Conservation (phyloP, 2,329 filamentous ascomycete species). For the Saccharata proteae region DNA sequence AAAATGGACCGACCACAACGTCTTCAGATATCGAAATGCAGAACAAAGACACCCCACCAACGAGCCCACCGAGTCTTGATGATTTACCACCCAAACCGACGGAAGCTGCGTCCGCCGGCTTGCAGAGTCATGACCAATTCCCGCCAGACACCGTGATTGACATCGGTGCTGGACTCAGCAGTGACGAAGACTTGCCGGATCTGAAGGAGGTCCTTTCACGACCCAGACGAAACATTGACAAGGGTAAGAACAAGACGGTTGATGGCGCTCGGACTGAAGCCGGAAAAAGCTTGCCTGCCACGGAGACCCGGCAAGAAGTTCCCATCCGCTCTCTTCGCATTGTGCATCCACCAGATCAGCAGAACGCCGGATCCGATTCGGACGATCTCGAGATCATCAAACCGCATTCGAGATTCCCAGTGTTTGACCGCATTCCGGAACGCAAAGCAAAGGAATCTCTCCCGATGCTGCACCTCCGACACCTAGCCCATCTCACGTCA, state of each 20-base stretch:
- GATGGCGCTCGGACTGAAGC: too few species aligned
- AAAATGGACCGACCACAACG: conserved; percentile 12
- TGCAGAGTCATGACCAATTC: too few species aligned
- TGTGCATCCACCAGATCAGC: conserved; percentile 15
- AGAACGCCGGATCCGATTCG: conserved; percentile 43
- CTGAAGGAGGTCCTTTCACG: conserved; percentile 19
- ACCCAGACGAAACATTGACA: conserved; percentile 32
- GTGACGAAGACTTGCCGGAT: conserved; percentile 15
- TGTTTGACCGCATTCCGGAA: conserved; percentile 58
- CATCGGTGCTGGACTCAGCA: conserved; percentile 6
- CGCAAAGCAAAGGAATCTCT: conserved; percentile 51
- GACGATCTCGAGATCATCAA: conserved; percentile 53
- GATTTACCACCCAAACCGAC: conserved; percentile 10
- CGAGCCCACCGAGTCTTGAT: conserved; percentile 26
- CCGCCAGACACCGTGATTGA: conserved; percentile 6
- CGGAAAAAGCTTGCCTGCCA: too few species aligned
- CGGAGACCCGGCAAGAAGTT: too few species aligned
- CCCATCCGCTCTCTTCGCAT: background rate
- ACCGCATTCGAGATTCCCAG: conserved; percentile 26
- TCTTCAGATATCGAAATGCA: conserved; percentile 52
- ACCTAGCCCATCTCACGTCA: conserved; percentile 60
- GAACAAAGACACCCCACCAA: conserved; percentile 29
- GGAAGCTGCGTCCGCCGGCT: too few species aligned
- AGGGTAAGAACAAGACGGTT: too few species aligned
- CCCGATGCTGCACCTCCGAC: conserved; percentile 56